Conservation (phyloP, 352 stramenopile species). For the Phytophthora sp. region DNA sequence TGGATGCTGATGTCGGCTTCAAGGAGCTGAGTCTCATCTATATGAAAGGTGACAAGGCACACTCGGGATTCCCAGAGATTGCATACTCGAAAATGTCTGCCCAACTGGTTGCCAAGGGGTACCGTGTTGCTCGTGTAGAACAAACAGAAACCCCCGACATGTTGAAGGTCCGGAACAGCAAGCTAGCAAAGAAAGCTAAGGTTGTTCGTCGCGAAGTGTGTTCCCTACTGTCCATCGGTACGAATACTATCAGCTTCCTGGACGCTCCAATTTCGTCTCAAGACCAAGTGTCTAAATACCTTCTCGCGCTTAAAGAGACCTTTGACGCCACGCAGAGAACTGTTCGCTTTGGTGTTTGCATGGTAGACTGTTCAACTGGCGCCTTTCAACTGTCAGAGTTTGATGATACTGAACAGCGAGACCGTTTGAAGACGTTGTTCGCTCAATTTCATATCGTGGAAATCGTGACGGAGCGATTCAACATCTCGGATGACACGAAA, state of each 20-base stretch:
- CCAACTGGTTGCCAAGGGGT: constrained; percentile 95
- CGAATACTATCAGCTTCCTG: constrained; percentile 95
- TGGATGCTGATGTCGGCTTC: constrained; percentile 98
- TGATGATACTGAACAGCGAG: constrained; percentile 95
- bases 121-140: constrained; percentile 98
- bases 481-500: constrained; percentile 69
- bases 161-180: constrained; percentile 94
- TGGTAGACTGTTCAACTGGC: constrained; percentile 94
- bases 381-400: constrained; percentile 97
- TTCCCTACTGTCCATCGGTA: constrained; percentile 94
- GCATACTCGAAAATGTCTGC: constrained; percentile 97
- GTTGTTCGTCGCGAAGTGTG: constrained; percentile 96
- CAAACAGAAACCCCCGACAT: constrained; percentile 99
- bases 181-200: constrained; percentile 76
- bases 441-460: constrained; percentile 88
- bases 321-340: constrained; percentile 61
- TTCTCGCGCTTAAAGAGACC: constrained; percentile 78
- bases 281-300: constrained; percentile 52
- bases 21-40: constrained; percentile 96
- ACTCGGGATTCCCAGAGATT: constrained; percentile 98
- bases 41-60: constrained; percentile 98
- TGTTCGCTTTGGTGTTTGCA: constrained; percentile 93
- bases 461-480: constrained; percentile 79
- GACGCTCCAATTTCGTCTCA: constrained; percentile 81
- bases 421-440: constrained; percentile 96